Evolutionary conservation across 441 rosid genomes (phyloP).

Genomic region (Metrosideros polymorpha): DNA sequence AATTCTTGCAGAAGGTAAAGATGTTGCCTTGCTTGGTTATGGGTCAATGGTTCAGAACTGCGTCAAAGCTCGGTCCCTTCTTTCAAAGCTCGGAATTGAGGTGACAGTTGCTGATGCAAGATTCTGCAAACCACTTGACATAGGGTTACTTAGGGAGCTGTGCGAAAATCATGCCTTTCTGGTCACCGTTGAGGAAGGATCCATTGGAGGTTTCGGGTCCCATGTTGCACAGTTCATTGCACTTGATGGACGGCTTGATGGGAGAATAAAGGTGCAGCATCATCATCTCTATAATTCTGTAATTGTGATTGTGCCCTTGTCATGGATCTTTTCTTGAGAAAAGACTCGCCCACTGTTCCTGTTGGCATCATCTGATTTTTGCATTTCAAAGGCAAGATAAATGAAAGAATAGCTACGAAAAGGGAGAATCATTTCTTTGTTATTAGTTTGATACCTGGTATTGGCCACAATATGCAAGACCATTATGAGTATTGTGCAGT

Average conservation of each 20-base stretch:
- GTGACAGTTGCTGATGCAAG: conserved; percentile 94
- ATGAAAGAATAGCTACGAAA: not conserved
- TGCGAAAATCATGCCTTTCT: conserved; percentile 59
- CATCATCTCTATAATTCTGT: not conserved
- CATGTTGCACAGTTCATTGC: conserved; percentile 83
- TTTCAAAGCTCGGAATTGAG: conserved; percentile 62
- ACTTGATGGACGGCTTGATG: conserved; percentile 86
- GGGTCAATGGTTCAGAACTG: conserved; percentile 95
- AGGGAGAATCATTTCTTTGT: not conserved
- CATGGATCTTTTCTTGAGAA: not conserved
- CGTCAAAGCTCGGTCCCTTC: conserved; percentile 70
- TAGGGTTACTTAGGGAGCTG: conserved; percentile 57
- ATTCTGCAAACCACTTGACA: conserved; percentile 93
- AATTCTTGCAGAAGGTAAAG: conserved; percentile 65
- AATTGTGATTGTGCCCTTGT: not conserved
- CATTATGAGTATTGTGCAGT: not conserved
- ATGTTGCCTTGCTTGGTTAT: conserved; percentile 82
- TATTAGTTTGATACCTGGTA: not conserved
- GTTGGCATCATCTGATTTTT: not conserved
- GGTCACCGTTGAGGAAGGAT: conserved; percentile 87
- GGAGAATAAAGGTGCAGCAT: conserved; percentile 50
- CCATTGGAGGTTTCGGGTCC: conserved; percentile 87
- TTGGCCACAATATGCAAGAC: not conserved
- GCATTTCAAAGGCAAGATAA: not conserved
- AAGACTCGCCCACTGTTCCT: not conserved